Evolutionary conservation across 129 eudicot species (phyloP).

Genomic region (Artemisia annua): DNA sequence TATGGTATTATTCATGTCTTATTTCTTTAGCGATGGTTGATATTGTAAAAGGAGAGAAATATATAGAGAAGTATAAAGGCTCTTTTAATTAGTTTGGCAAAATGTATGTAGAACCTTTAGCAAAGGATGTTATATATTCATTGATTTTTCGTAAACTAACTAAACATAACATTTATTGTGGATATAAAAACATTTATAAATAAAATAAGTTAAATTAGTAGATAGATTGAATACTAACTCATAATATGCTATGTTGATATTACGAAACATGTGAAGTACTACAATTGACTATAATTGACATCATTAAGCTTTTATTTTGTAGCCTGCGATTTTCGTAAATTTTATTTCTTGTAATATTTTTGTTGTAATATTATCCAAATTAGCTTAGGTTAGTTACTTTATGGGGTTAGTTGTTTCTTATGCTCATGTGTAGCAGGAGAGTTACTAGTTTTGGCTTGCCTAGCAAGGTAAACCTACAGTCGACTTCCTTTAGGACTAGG

Average conservation of each 20-base stretch:
- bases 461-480: too few relatives aligned
- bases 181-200: neutral
- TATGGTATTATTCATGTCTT: constrained; percentile 57
- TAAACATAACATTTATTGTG: neutral
- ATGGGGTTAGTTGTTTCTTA: too few relatives aligned
- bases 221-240: neutral
- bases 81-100: neutral
- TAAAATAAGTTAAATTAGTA: neutral
- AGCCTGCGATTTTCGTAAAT: too few relatives aligned
- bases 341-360: too few relatives aligned
- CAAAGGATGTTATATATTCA: neutral
- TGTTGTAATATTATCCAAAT: too few relatives aligned
- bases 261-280: neutral
- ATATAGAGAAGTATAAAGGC: neutral
- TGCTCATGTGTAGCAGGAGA: too few relatives aligned
- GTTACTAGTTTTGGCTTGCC: too few relatives aligned
- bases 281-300: neutral
- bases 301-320: too few relatives aligned
- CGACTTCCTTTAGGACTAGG: too few relatives aligned
- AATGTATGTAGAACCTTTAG: neutral
- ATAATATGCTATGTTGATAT: neutral
- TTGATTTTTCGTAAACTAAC: neutral
- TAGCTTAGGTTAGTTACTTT: too few relatives aligned
- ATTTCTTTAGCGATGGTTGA: neutral
- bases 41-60: neutral